Evolutionary conservation across 83 land plant species (phyloP), one percentile per base, ranked within the genome.

Genomic region (Isoetes engelmannii): DNA sequence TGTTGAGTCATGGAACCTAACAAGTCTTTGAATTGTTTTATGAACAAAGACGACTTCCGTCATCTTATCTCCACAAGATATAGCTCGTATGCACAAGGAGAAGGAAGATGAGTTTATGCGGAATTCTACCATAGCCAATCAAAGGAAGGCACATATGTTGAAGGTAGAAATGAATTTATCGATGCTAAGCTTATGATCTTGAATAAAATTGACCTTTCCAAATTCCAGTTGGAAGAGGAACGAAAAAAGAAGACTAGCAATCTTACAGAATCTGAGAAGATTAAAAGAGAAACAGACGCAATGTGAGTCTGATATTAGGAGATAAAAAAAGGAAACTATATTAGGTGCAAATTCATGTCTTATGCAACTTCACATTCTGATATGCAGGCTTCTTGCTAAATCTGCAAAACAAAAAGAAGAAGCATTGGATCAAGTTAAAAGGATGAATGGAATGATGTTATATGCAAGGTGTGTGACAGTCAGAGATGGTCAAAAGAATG

Each of bases 271-370:
- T 57, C 68, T 5, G 81, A 78, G 65, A 55, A 67, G 46, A 19
- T 78, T 60, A 78, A 74, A 68, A 61, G 57, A 50, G 79, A 78
- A 69, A 62, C 63, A 41, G 81, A 78, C 63, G 77, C 80, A 44
- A 58, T 77, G 80, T 77, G 54, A 65, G 71, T 59, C 62, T 19
- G 28, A 18, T 59, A 12, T 1, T 12, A 12, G 13, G 13, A 51
- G 13, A 51, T 51, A 51, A 12, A 1, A 51, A 12, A 51, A 3
- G 1, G 17, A 12, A n/a, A 51, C 55, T 1, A 12, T 0, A 0
- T 12, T 51, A 51, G 13, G 55, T 51, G 17, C 17, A 3, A 12
- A 51, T 51, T 12, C 55, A 12, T 51, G 1, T 51, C 15, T 51
- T 51, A 51, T 12, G 55, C 55, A 51, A 12, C 1, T 51, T 12